A percentile compares a stretch with the other conserved stretches of the same genome.
Evolutionary conservation across 441 rosid genomes (phyloP).

Genomic region (Populus hybrid): DNA sequence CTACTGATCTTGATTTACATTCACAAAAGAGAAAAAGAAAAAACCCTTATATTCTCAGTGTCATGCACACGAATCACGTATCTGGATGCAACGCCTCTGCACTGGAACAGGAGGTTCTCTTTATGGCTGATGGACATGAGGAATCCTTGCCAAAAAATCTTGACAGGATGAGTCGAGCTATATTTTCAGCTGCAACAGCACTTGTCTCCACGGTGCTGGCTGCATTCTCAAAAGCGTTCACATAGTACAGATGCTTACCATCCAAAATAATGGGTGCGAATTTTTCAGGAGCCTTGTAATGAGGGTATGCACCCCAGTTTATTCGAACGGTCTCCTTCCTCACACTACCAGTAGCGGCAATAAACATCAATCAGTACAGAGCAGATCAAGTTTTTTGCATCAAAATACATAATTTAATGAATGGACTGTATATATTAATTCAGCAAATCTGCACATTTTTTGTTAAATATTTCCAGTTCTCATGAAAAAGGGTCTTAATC

Average conservation of each 20-base stretch:
- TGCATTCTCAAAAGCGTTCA: slow-evolving; percentile 85
- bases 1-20: too few relatives aligned
- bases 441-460: background rate
- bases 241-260: slow-evolving; percentile 68
- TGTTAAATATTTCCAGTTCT: background rate
- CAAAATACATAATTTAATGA: background rate
- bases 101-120: slow-evolving; percentile 24
- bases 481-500: too few relatives aligned
- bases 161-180: slow-evolving; percentile 72
- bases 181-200: slow-evolving; percentile 85
- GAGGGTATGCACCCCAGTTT: slow-evolving; percentile 92
- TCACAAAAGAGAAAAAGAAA: too few relatives aligned
- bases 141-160: slow-evolving; percentile 31
- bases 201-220: slow-evolving; percentile 94
- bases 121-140: slow-evolving; percentile 20
- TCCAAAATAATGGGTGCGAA: slow-evolving; percentile 85
- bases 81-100: slow-evolving; percentile 34
- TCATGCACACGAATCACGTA: slow-evolving; percentile 24
- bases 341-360: slow-evolving; percentile 30
- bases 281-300: slow-evolving; percentile 71
- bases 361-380: slow-evolving; percentile 17
- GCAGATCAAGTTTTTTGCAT: background rate
- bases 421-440: too few relatives aligned
- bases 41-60: too few relatives aligned
- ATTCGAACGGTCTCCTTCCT: slow-evolving; percentile 63